Conservation (phyloP, 1,284 basidiomycete genomes). For the Apiotrichum porosum region DNA sequence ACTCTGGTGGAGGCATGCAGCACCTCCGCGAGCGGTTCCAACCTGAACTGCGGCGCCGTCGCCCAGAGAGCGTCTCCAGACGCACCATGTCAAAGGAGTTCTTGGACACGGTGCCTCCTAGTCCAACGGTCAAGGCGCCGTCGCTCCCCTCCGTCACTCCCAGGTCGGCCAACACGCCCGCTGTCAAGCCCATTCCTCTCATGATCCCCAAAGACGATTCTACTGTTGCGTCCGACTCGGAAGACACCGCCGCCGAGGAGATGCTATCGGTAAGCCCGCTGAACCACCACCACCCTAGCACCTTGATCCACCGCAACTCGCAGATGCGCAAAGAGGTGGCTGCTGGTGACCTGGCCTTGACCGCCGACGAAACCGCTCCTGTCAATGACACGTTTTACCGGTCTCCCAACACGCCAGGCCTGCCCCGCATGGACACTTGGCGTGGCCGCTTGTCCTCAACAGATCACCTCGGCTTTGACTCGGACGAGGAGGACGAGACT, state of each 20-base stretch:
- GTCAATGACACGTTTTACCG: slow-evolving; percentile 40
- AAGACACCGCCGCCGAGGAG: slow-evolving; percentile 1
- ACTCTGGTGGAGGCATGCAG: slow-evolving; percentile 87
- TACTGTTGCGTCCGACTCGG: slow-evolving; percentile 3
- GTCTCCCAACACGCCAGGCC: slow-evolving; percentile 39
- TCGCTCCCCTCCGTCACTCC: slow-evolving; percentile 36
- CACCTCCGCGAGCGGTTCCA: slow-evolving; percentile 75
- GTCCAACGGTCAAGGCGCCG: slow-evolving; percentile 39
- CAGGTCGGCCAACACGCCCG: slow-evolving; percentile 24
- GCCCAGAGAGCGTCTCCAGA: slow-evolving; percentile 2
- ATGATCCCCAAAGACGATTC: neutral
- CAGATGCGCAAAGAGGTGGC: slow-evolving; percentile 46
- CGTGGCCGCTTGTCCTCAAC: slow-evolving; percentile 4
- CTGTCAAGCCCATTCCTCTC: slow-evolving; percentile 3
- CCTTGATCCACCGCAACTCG: slow-evolving; percentile 29
- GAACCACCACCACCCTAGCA: slow-evolving; percentile 14
- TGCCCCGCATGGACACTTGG: slow-evolving; percentile 42
- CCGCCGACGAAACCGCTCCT: slow-evolving; percentile 26
- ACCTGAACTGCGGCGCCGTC: slow-evolving; percentile 6
- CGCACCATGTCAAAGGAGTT: slow-evolving; percentile 30
- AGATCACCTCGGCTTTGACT: slow-evolving; percentile 1
- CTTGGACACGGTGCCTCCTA: slow-evolving; percentile 41
- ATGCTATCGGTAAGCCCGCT: neutral
- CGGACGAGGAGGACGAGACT: slow-evolving; percentile 45
- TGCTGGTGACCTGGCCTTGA: slow-evolving; percentile 55